Conservation (phyloP, 78 protist species). For the Dictyostelium purpureum region DNA sequence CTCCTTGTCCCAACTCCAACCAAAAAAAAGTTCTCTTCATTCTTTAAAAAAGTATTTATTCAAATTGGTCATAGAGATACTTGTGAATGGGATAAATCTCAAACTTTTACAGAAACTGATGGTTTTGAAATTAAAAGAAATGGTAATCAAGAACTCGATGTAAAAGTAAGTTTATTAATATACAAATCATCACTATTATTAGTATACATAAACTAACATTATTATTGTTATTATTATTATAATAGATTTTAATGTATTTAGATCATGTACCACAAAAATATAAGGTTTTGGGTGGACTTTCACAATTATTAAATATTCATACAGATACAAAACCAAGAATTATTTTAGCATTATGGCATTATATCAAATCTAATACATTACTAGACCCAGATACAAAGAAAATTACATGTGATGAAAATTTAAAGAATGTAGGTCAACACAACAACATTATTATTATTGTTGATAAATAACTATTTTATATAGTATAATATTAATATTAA, state of each 20-base stretch:
- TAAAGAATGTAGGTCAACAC: constrained; percentile 65
- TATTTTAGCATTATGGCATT: constrained; percentile 52
- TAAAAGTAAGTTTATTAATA: constrained; percentile 25
- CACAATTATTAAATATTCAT: constrained; percentile 52
- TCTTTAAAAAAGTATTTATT: constrained; percentile 65
- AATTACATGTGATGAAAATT: constrained; percentile 66
- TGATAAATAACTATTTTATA: too few species aligned
- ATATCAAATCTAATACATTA: constrained; percentile 41
- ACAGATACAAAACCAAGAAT: constrained; percentile 76
- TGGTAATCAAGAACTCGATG: constrained; percentile 72
- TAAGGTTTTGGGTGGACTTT: constrained; percentile 52
- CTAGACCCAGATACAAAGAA: constrained; percentile 50
- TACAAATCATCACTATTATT: background rate
- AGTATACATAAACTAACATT: background rate
- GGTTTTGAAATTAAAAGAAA: constrained; percentile 77
- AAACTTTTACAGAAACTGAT: constrained; percentile 55
- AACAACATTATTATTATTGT: background rate
- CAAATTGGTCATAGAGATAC: constrained; percentile 76
- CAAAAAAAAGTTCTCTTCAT: constrained; percentile 43
- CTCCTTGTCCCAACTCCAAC: background rate
- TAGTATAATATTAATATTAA: background rate
- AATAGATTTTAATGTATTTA: constrained; percentile 60
- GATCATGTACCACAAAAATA: constrained; percentile 72
- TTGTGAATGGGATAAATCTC: constrained; percentile 78
- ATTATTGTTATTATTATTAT: background rate